These are phyloP conservation scores for Hygrocybe punicea DNA, from an alignment of 768 basidiomycete species.

Conservation along the genomic window DNA sequence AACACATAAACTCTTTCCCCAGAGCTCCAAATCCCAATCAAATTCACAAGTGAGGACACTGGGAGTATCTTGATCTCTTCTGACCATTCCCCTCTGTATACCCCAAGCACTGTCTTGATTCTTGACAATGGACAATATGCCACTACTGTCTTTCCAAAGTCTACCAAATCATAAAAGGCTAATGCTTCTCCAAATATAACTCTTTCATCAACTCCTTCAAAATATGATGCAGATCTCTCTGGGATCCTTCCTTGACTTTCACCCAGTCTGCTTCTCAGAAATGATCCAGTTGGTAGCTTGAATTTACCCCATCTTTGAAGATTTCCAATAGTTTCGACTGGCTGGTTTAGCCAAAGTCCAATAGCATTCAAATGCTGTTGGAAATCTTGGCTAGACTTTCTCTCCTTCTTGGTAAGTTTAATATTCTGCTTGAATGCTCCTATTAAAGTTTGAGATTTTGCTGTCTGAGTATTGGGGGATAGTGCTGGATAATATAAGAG, in stretches of 20 bases:
- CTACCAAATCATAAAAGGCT: conserved; percentile 13
- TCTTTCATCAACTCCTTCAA: not conserved
- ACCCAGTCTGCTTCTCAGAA: conserved; percentile 9
- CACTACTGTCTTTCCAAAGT: not conserved
- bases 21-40: too few relatives aligned
- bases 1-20: too few relatives aligned
- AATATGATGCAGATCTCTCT: conserved; percentile 13
- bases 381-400: not conserved
- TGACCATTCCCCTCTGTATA: too few relatives aligned
- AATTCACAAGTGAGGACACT: too few relatives aligned
- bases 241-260: not conserved
- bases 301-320: conserved; percentile 14
- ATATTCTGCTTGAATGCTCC: too few relatives aligned
- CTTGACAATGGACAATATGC: conserved; percentile 8
- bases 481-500: conserved; percentile 22
- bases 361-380: conserved; percentile 8
- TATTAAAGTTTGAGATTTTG: not conserved
- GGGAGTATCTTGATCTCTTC: too few relatives aligned
- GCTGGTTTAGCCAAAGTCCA: conserved; percentile 4
- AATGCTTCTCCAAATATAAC: conserved; percentile 18
- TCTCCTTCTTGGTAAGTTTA: not conserved
- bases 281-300: not conserved
- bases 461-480: not conserved
- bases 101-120: too few relatives aligned
- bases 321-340: conserved; percentile 3